A percentile compares a stretch with the other conserved stretches of the same genome.
These are phyloP conservation scores for Symbiodinium pilosum DNA, from an alignment of 73 alveolate genomes.

Conservation along the genomic window DNA sequence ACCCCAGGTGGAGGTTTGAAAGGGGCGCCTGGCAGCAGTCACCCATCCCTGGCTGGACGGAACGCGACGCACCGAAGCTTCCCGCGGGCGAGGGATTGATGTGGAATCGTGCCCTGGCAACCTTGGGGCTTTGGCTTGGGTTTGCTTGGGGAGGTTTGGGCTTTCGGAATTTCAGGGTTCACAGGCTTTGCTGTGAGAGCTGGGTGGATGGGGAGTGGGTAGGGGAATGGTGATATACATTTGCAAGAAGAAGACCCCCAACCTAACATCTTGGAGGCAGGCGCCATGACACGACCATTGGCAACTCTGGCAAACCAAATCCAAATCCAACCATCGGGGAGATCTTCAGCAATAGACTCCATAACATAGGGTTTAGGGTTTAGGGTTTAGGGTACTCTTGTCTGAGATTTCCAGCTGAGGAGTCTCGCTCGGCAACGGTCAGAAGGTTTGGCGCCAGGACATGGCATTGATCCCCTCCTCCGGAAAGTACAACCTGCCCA, in stretches of 20 bases:
- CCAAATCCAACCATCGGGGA: too few species aligned
- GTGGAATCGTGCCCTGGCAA: constrained; percentile 51
- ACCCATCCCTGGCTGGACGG: constrained; percentile 53
- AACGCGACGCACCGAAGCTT: constrained; percentile 38
- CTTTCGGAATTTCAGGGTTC: neutral
- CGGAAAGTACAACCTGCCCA: too few species aligned
- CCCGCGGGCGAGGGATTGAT: constrained; percentile 77
- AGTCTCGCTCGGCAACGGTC: constrained; percentile 23
- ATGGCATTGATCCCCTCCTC: too few species aligned
- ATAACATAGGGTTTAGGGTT: too few species aligned
- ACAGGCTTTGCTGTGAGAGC: neutral
- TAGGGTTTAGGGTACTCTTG: too few species aligned
- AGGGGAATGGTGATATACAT: too few species aligned
- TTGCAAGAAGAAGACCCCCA: too few species aligned
- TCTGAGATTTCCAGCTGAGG: neutral
- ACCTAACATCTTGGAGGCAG: too few species aligned
- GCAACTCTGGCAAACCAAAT: too few species aligned
- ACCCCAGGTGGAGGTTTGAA: neutral
- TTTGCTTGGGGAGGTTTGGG: neutral
- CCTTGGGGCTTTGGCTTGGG: neutral
- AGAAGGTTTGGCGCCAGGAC: constrained; percentile 60
- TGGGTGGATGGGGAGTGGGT: too few species aligned
- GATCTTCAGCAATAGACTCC: too few species aligned
- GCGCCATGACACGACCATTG: too few species aligned
- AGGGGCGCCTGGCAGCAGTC: constrained; percentile 76